These are phyloP conservation scores for Fusarium sp. DNA, from an alignment of 2,329 filamentous ascomycete species.

Conservation along the genomic window DNA sequence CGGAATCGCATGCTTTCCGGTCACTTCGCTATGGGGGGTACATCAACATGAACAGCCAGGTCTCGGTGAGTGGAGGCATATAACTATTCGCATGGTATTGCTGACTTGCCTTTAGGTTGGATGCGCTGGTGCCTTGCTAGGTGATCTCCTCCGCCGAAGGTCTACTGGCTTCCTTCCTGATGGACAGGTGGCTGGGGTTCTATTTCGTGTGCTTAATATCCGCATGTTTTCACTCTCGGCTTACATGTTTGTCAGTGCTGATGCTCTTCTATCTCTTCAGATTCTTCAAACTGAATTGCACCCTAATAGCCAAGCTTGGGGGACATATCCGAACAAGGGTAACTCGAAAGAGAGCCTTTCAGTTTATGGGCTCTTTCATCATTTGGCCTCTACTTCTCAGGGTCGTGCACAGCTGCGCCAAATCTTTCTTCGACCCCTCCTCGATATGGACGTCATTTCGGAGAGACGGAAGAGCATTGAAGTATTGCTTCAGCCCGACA, in stretches of 20 bases:
- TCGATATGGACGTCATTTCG: slow-evolving; percentile 72
- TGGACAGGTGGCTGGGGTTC: slow-evolving; percentile 59
- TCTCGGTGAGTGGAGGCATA: slow-evolving; percentile 62
- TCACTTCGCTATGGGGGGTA: slow-evolving; percentile 74
- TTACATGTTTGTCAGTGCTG: slow-evolving; percentile 80
- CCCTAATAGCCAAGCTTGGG: slow-evolving; percentile 81
- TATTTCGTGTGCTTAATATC: slow-evolving; percentile 69
- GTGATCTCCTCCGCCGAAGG: slow-evolving; percentile 71
- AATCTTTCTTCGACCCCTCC: slow-evolving; percentile 81
- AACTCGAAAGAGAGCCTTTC: slow-evolving; percentile 84
- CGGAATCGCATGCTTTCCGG: slow-evolving; percentile 64
- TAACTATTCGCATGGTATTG: background rate
- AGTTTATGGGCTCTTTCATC: slow-evolving; percentile 82
- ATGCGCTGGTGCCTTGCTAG: slow-evolving; percentile 87
- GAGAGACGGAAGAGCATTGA: slow-evolving; percentile 76
- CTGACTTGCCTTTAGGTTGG: slow-evolving; percentile 64
- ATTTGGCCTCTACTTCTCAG: slow-evolving; percentile 79
- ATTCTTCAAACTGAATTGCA: slow-evolving; percentile 85
- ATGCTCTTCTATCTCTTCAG: slow-evolving; percentile 84
- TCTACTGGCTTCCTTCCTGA: slow-evolving; percentile 70
- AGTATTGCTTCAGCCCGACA: slow-evolving; percentile 73
- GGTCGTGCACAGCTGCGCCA: slow-evolving; percentile 79
- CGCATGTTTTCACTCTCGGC: slow-evolving; percentile 77
- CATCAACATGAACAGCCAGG: slow-evolving; percentile 76
- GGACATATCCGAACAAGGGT: slow-evolving; percentile 54